Percentiles rank a stretch among this genome's conserved stretches.
phyloP scores from a whole-genome alignment of 108 stramenopile species.

The Aurantiochytrium sp. region DNA sequence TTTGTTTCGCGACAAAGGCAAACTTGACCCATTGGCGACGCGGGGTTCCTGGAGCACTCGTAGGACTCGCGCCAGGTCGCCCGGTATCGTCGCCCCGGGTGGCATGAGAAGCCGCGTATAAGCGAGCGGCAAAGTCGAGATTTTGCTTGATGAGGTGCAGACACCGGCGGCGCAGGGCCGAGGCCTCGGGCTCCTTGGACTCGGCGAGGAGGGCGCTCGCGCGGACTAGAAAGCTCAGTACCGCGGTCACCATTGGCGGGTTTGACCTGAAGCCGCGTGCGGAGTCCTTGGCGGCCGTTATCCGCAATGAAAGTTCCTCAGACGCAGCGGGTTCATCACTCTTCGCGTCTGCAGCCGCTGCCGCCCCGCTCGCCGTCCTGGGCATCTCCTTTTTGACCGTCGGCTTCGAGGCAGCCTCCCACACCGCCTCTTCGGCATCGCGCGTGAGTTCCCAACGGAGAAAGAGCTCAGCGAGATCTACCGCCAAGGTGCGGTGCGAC shows the following conservation, averaged over 20 bases:
- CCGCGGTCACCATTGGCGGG: conserved; percentile 52
- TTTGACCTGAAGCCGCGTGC: conserved; percentile 29
- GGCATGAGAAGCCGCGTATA: background rate
- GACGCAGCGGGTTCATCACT: conserved; percentile 30
- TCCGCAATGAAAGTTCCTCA: background rate
- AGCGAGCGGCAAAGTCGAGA: background rate
- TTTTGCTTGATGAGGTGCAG: background rate
- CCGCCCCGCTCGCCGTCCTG: no score
- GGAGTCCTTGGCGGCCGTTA: background rate
- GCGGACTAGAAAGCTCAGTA: conserved; percentile 75
- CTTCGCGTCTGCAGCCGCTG: no score
- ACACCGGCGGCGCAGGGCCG: background rate
- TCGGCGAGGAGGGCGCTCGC: conserved; percentile 70
- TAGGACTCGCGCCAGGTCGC: no score
- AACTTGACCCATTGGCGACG: background rate
- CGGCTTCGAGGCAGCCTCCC: conserved; percentile 46
- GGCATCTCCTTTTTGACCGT: no score
- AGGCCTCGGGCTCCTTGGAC: conserved; percentile 44
- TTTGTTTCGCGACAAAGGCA: background rate
- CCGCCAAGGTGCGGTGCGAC: conserved; percentile 68
- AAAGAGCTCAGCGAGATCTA: conserved; percentile 72
- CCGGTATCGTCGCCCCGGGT: no score
- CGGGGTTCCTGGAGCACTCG: background rate
- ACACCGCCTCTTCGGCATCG: background rate
- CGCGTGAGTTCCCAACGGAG: conserved; percentile 66